These are phyloP conservation scores for Rhinocladiella mackenziei DNA, from an alignment of 2,329 filamentous ascomycete genomes.

Conservation along the genomic window DNA sequence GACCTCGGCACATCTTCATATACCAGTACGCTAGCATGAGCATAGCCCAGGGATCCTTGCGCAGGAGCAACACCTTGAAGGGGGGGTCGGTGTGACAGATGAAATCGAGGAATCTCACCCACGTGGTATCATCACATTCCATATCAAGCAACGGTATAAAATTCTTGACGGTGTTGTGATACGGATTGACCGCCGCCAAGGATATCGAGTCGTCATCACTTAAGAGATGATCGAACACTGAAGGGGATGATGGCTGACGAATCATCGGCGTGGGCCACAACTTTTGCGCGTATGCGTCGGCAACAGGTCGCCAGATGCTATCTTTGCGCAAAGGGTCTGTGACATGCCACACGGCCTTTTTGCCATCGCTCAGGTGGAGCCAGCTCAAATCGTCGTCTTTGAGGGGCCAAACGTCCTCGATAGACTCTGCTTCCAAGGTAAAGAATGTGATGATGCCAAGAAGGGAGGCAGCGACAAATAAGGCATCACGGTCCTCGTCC, in stretches of 20 bases:
- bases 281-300: background rate
- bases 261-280: background rate
- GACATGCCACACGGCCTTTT: slow-evolving; percentile 52
- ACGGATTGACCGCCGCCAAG: slow-evolving; percentile 31
- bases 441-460: slow-evolving; percentile 42
- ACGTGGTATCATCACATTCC: slow-evolving; percentile 39
- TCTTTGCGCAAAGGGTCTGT: slow-evolving; percentile 48
- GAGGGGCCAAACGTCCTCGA: slow-evolving; percentile 56
- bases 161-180: slow-evolving; percentile 37
- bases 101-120: slow-evolving; percentile 48
- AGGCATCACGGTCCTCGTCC: slow-evolving; percentile 16
- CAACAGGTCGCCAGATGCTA: slow-evolving; percentile 35
- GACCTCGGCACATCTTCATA: slow-evolving; percentile 41
- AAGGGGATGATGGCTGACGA: background rate
- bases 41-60: slow-evolving; percentile 53
- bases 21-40: slow-evolving; percentile 58
- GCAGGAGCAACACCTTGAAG: slow-evolving; percentile 46
- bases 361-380: slow-evolving; percentile 56
- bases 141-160: slow-evolving; percentile 34
- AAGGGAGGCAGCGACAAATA: slow-evolving; percentile 35
- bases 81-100: slow-evolving; percentile 43
- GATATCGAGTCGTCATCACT: background rate
- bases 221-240: slow-evolving; percentile 22
- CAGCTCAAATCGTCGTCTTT: slow-evolving; percentile 53
- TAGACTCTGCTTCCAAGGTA: slow-evolving; percentile 38